Base-by-base conservation (phyloP, 148 eudicot species). In the Diospyros kaki region DNA sequence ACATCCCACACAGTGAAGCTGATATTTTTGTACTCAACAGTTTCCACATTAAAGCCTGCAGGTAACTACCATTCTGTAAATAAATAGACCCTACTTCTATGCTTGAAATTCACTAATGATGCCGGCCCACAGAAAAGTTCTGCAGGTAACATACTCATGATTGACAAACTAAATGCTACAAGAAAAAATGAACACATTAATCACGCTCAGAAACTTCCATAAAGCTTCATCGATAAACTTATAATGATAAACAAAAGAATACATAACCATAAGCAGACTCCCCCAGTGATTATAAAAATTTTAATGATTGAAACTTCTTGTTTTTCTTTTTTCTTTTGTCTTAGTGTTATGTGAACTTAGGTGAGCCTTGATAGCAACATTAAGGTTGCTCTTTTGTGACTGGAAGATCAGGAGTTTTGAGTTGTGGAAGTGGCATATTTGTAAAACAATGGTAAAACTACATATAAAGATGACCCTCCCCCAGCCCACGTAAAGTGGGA, bases 1-100 rank as follows among this genome's bases (percentile, higher is more conserved):
- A 88, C 89, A 86, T 88, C 92, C 92, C 92, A 88, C 73, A 88
- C 92, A 15, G 92, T 88, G 83, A 89, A 89, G 87, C 92, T 86
- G 83, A 86, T 89, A 85, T 89, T 89, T 74, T 86, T 89, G 84
- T 88, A 89, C 68, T 89, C 92, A 56, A 86, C 92, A 53, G 92
- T 89, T 75, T 89, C 92, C 38, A 89, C 89, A 13, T 88, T 86
- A 66, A 88, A 88, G 64, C 92, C 92, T 88, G 85, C 18, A 63
- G 55, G 85, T 15, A 63, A 61, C 64, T 46, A 67, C 48, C 56
- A 72, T 45, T 14, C 14, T 46, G 12, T 28, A 9, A 1, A 18
- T 44, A 40, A 10, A 66, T 17, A n/a, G 11, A 75, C 50, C 10
- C 5, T 5, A 48, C 55, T 59, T 44, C 28, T 17, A 54, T 15